Evolutionary conservation across 371 early-diverging fungal species (phyloP).

Genomic region (Mortierella polycephala): DNA sequence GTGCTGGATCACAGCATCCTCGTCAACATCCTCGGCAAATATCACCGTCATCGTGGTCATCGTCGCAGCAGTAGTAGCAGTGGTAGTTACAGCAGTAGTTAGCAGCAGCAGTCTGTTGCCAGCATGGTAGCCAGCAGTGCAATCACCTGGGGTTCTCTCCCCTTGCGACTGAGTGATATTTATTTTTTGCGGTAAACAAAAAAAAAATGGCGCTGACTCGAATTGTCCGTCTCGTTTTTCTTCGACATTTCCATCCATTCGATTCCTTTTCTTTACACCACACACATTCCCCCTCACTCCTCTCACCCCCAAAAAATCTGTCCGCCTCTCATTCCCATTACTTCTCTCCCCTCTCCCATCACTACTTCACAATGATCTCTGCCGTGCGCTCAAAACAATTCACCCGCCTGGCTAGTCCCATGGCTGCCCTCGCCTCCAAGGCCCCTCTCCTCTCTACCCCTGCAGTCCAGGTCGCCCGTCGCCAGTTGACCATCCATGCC

Average conservation of each 20-base stretch:
- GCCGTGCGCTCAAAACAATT: slow-evolving; percentile 53
- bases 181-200: too few species aligned
- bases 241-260: not conserved
- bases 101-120: too few species aligned
- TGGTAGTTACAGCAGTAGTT: too few species aligned
- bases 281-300: not conserved
- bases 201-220: too few species aligned
- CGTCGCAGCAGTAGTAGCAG: too few species aligned
- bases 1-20: not conserved
- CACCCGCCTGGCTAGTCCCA: slow-evolving; percentile 47
- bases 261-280: slow-evolving; percentile 1
- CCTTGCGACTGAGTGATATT: too few species aligned
- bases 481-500: slow-evolving; percentile 44
- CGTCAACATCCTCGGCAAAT: too few species aligned
- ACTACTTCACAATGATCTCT: slow-evolving; percentile 48
- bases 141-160: too few species aligned
- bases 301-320: not conserved
- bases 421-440: slow-evolving; percentile 37
- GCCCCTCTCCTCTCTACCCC: slow-evolving; percentile 27
- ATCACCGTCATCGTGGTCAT: too few species aligned
- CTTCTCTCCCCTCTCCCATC: not conserved
- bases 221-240: too few species aligned
- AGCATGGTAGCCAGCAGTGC: too few species aligned
- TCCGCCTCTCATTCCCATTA: not conserved
- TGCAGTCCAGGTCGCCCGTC: slow-evolving; percentile 32